Base-by-base conservation (phyloP, 2,329 filamentous ascomycete species). In the Gliomastix tumulicola region DNA sequence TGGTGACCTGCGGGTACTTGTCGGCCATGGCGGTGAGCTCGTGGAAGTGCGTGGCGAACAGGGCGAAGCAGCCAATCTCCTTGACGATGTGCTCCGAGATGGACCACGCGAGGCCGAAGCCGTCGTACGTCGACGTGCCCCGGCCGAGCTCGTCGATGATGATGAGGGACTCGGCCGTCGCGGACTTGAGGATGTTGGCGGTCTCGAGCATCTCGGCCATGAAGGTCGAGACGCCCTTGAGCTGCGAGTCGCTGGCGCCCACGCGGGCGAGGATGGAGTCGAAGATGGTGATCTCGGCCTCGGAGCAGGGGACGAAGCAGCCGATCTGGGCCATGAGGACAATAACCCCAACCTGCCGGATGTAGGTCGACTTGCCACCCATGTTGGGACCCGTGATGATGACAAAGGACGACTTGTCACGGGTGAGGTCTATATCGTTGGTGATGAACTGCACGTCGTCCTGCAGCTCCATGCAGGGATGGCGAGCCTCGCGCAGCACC, bases 131-230 rank as follows among this genome's bases (percentile, higher is more conserved):
- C 43, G 88, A 96, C 1, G 92, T 98, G 39, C 92, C 92, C 42
- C 92, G 87, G 34, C 92, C 92, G 3, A 98, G 78, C 59, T 98
- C 92, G 59, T 98, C 94, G 49, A 98, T 96, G 60, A 98, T 97
- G 63, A 98, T 97, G 36, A 98, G 75, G 5, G 88, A 95, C 56
- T 98, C 92, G 21, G 84, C 79, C 0, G 92, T 98, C 3, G 92
- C 92, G 0, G 88, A 94, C 65, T 97, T 97, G 54, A 98, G 80
- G 46, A 98, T 98, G 57, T 97, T 97, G 47, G 92, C 88, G 2
- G 92, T 98, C 59, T 98, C 92, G 17, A 98, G 76, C 92, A 98
- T 98, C 65, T 98, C 92, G 3, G 92, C 92, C 94, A 98, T 98
- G 61, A 98, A 98, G 0, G 92, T 98, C 4, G 88, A 95, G 3